Conservation (phyloP, 768 basidiomycete genomes). For the Fomitopsis serialis region DNA sequence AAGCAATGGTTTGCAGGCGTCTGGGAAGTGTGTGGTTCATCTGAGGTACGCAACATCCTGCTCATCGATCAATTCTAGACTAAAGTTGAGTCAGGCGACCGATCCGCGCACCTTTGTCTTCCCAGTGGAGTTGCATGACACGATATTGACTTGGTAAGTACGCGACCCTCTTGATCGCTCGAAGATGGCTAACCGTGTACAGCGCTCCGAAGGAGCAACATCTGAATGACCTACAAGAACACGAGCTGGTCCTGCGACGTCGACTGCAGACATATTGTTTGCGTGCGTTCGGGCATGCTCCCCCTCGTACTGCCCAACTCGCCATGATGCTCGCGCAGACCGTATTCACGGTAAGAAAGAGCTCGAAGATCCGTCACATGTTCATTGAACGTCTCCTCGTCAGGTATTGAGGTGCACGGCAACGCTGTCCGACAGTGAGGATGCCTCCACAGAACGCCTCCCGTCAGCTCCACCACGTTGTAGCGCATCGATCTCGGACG, state of each 20-base stretch:
- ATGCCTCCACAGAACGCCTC: too few relatives aligned
- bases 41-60: not conserved
- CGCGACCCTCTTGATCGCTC: not conserved
- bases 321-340: not conserved
- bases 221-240: constrained; percentile 2
- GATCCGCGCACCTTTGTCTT: constrained; percentile 5
- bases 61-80: not conserved
- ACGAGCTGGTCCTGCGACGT: constrained; percentile 9
- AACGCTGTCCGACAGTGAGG: too few relatives aligned
- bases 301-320: constrained; percentile 6
- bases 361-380: not conserved
- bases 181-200: not conserved
- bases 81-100: not conserved
- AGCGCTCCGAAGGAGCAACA: constrained; percentile 5
- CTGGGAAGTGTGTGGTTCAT: constrained; percentile 28
- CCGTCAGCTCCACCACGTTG: too few relatives aligned
- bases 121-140: constrained; percentile 14
- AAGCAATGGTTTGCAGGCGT: constrained; percentile 47
- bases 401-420: too few relatives aligned
- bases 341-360: not conserved
- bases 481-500: too few relatives aligned
- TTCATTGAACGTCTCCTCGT: constrained; percentile 1
- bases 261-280: constrained; percentile 5
- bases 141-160: constrained; percentile 11
- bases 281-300: not conserved